Percentiles rank a stretch among this genome's conserved stretches.
Evolutionary conservation across 805 yeast species (phyloP).

Genomic region (Ogataea naganishii): DNA sequence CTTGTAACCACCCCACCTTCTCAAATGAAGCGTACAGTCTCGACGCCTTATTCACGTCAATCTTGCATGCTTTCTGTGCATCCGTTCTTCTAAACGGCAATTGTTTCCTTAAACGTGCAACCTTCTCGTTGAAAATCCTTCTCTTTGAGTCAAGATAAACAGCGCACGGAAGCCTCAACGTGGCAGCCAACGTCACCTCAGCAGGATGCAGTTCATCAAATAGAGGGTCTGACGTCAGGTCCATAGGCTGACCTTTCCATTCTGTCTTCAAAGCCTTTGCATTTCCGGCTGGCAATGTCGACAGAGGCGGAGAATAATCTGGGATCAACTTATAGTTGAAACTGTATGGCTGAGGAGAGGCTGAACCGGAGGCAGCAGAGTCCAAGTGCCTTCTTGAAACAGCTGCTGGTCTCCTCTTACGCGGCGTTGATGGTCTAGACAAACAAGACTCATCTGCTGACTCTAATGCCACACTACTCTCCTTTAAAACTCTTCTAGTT

Average conservation of each 20-base stretch:
- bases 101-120: slow-evolving; percentile 57
- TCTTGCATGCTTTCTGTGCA: slow-evolving; percentile 95
- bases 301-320: slow-evolving; percentile 71
- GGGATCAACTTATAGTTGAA: slow-evolving; percentile 64
- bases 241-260: slow-evolving; percentile 99
- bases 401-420: slow-evolving; percentile 26
- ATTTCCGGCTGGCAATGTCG: slow-evolving; percentile 54
- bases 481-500: slow-evolving; percentile 48
- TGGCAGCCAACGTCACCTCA: slow-evolving; percentile 77
- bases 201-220: slow-evolving; percentile 78
- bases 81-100: slow-evolving; percentile 92
- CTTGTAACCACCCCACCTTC: slow-evolving; percentile 86
- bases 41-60: slow-evolving; percentile 94
- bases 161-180: slow-evolving; percentile 80
- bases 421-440: slow-evolving; percentile 26
- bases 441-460: slow-evolving; percentile 19
- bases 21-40: slow-evolving; percentile 86
- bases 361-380: slow-evolving; percentile 13
- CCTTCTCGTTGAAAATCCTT: slow-evolving; percentile 84
- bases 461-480: slow-evolving; percentile 23
- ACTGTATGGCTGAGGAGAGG: slow-evolving; percentile 39
- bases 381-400: slow-evolving; percentile 13
- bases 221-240: slow-evolving; percentile 70
- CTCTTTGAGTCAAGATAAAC: slow-evolving; percentile 75
- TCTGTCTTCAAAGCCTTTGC: slow-evolving; percentile 75